phyloP scores from a whole-genome alignment of 2,329 filamentous ascomycete genomes.

The Thyridium curvatum region DNA sequence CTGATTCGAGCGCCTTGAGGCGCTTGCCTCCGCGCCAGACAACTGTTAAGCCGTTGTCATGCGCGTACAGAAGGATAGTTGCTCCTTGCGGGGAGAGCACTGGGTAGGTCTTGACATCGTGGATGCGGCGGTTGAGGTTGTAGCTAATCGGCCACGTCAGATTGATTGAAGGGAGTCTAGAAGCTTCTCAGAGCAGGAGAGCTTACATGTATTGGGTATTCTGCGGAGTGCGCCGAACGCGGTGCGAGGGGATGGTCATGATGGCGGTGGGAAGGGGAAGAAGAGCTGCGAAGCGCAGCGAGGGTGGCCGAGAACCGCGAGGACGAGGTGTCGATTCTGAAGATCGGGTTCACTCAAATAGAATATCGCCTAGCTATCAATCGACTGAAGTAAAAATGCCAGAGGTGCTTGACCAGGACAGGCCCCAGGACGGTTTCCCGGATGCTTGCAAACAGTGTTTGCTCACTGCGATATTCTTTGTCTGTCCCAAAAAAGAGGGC shows the following conservation, averaged over 20 bases:
- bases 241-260: conserved; percentile 17
- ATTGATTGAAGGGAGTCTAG: background rate
- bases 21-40: conserved; percentile 56
- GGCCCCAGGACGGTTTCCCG: too few relatives aligned
- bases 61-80: conserved; percentile 55
- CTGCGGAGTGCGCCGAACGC: conserved; percentile 26
- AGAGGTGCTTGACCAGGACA: too few relatives aligned
- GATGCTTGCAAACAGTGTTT: too few relatives aligned
- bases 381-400: too few relatives aligned
- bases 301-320: too few relatives aligned
- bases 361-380: too few relatives aligned
- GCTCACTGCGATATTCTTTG: too few relatives aligned
- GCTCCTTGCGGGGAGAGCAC: conserved; percentile 57
- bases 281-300: background rate
- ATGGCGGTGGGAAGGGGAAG: background rate
- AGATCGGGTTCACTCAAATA: too few relatives aligned
- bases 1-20: conserved; percentile 39
- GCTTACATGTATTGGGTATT: conserved; percentile 28
- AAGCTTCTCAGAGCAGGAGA: background rate
- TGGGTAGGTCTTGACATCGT: conserved; percentile 56
- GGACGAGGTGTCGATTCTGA: too few relatives aligned
- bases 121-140: conserved; percentile 49
- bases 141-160: conserved; percentile 35
- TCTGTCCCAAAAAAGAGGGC: too few relatives aligned
- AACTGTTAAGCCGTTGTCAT: conserved; percentile 55